These are phyloP conservation scores for Phytopythium delawarense DNA, from an alignment of 352 stramenopile genomes.

Conservation along the genomic window DNA sequence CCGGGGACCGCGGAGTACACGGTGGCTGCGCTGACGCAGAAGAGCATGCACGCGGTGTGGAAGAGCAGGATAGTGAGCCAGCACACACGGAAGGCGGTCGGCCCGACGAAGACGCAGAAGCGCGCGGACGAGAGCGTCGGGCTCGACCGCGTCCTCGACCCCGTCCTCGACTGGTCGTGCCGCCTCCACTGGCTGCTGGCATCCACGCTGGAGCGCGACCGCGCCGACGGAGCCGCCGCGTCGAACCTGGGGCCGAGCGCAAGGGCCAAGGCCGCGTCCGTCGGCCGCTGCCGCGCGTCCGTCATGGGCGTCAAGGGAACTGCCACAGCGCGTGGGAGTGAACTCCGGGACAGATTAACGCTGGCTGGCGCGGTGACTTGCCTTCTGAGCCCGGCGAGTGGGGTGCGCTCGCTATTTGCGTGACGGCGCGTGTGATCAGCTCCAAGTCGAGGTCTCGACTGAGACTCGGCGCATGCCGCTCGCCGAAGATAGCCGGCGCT, in stretches of 20 bases:
- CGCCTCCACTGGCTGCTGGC: background rate
- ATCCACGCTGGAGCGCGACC: background rate
- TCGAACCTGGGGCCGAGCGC: background rate
- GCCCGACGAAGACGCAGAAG: background rate
- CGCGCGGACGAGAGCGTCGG: background rate
- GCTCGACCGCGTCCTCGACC: background rate
- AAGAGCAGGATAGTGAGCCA: slow-evolving; percentile 17
- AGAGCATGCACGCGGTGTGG: slow-evolving; percentile 11
- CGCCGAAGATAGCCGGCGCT: background rate
- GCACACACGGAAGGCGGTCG: slow-evolving; percentile 9
- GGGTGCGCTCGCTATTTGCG: no score
- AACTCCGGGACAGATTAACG: no score
- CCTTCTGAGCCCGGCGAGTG: no score
- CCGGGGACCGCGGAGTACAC: slow-evolving; percentile 13
- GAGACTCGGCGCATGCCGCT: background rate
- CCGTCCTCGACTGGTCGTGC: background rate
- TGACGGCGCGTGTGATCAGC: background rate
- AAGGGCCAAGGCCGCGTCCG: background rate
- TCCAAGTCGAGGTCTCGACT: background rate
- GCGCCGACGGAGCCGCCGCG: background rate
- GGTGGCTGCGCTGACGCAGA: slow-evolving; percentile 15
- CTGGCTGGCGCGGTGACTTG: no score
- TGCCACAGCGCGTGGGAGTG: no score
- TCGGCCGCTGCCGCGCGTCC: background rate
- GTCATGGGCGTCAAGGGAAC: background rate